These are phyloP conservation scores for Recurvomyces mirabilis DNA, from an alignment of 495 filamentous ascomycete species.

Conservation along the genomic window DNA sequence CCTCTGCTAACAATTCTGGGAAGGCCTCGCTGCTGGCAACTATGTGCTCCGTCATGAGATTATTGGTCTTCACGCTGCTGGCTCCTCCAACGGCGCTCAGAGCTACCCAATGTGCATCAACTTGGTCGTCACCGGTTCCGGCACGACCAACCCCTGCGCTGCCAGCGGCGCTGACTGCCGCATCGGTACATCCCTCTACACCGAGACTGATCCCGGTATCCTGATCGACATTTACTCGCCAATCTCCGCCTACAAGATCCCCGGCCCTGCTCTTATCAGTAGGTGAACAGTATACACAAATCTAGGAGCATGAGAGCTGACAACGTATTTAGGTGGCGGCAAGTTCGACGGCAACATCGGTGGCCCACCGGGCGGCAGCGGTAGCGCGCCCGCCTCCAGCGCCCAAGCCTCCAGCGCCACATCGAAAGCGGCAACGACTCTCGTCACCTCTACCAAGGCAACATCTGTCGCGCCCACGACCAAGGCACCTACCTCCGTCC, in stretches of 20 bases:
- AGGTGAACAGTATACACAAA: too few relatives aligned
- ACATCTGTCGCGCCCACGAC: too few relatives aligned
- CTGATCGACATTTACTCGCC: slow-evolving; percentile 5
- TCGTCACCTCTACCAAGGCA: background rate
- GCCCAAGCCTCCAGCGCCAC: background rate
- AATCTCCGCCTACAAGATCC: slow-evolving; percentile 3
- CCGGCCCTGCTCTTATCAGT: slow-evolving; percentile 3
- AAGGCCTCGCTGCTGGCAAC: slow-evolving; percentile 51
- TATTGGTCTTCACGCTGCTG: slow-evolving; percentile 65
- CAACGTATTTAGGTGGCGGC: too few relatives aligned
- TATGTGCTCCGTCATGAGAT: slow-evolving; percentile 76
- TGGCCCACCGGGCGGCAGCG: background rate
- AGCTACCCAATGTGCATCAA: slow-evolving; percentile 76
- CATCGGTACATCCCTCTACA: too few relatives aligned
- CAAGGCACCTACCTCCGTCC: too few relatives aligned
- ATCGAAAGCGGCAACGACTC: background rate
- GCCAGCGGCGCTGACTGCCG: too few relatives aligned
- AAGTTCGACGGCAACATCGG: background rate
- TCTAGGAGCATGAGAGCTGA: too few relatives aligned
- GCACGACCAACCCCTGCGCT: too few relatives aligned
- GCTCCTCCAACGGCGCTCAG: slow-evolving; percentile 51
- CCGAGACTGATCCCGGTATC: background rate
- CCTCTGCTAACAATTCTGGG: too few relatives aligned
- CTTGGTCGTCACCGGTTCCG: slow-evolving; percentile 57
- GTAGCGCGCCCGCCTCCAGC: background rate